Base-by-base conservation (phyloP, 2,329 filamentous ascomycete species). In the Zasmidium citrigriseum region DNA sequence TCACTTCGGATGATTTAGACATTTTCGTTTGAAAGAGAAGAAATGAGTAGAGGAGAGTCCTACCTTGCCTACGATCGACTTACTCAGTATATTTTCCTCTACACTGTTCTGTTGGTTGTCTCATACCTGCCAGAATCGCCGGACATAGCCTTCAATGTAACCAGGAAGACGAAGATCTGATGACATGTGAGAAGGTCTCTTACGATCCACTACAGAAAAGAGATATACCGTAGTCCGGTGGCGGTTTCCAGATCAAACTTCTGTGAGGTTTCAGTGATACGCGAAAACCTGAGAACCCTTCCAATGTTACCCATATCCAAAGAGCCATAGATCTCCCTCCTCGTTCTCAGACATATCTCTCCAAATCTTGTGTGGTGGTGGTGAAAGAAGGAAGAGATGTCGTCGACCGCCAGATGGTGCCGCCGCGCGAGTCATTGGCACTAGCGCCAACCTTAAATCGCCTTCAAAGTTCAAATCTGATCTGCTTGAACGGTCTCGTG, bases 241-340 rank as follows among this genome's bases (percentile, higher is more conserved):
- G 95, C 57, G 95, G 93, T 75, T 98, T 99, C 93, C 93, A 99
- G 69, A 99, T 97, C 73, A 99, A 78, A 74, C 92, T 96, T 78
- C 93, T 95, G 34, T 38, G 20, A 38, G 18, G 9, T 27, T 59
- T 38, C 49, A 68, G 63, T 54, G 34, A 52, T 10, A n/a, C n/a
- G n/a, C n/a, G n/a, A 45, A 12, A 57, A 54, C 14, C 16, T 4
- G 24, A 52, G 11, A 41, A 3, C 11, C 16, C 49, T 10, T 23
- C 54, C 44, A n/a, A 29, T 46, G 34, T 65, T 80, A 96, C 93
- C 93, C 95, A 72, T 98, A 99, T 62, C 95, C 95, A 76, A 96
- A 98, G 47, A 99, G 81, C 95, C 95, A 99, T 69, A 98, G 92
- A 72, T 96, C 71, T n/a, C 52, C 58, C 24, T 60, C 56, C 20